These are phyloP conservation scores for Psilocybe subaeruginosa DNA, from an alignment of 768 basidiomycete genomes.

Conservation along the genomic window DNA sequence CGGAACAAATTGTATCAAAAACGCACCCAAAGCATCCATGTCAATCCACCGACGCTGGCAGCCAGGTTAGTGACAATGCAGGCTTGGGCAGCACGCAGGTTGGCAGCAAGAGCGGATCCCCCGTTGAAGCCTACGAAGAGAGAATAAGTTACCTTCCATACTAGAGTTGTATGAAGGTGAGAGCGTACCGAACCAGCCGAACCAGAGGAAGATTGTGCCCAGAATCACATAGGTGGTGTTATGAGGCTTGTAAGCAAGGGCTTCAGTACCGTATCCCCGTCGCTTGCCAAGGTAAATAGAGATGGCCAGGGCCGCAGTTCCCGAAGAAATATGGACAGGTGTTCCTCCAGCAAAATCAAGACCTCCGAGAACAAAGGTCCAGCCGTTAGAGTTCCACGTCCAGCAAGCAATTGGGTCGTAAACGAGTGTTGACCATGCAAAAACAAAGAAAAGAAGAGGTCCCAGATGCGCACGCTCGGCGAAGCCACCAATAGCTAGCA, in stretches of 20 bases:
- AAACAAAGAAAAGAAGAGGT: constrained; percentile 88
- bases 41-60: constrained; percentile 82
- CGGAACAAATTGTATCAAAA: not conserved
- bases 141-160: not conserved
- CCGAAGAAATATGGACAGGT: constrained; percentile 97
- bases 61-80: constrained; percentile 94
- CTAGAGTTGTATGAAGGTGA: not conserved
- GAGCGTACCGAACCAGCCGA: constrained; percentile 79
- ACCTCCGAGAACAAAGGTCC: constrained; percentile 78
- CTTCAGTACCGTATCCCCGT: constrained; percentile 88
- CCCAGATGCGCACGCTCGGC: constrained; percentile 88
- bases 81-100: constrained; percentile 84
- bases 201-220: constrained; percentile 94
- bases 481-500: constrained; percentile 91
- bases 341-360: constrained; percentile 96
- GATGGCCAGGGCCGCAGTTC: constrained; percentile 91
- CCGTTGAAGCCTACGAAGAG: constrained; percentile 72
- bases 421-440: constrained; percentile 87
- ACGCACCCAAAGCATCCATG: constrained; percentile 88
- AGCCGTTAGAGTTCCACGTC: constrained; percentile 88
- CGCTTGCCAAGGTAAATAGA: constrained; percentile 92
- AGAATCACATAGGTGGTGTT: constrained; percentile 92
- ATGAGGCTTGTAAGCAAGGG: constrained; percentile 93
- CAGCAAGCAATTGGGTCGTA: constrained; percentile 97
- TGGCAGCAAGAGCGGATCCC: constrained; percentile 90